Conservation (phyloP, 2,329 filamentous ascomycete species). For the Ophiocordyceps robertsii region DNA sequence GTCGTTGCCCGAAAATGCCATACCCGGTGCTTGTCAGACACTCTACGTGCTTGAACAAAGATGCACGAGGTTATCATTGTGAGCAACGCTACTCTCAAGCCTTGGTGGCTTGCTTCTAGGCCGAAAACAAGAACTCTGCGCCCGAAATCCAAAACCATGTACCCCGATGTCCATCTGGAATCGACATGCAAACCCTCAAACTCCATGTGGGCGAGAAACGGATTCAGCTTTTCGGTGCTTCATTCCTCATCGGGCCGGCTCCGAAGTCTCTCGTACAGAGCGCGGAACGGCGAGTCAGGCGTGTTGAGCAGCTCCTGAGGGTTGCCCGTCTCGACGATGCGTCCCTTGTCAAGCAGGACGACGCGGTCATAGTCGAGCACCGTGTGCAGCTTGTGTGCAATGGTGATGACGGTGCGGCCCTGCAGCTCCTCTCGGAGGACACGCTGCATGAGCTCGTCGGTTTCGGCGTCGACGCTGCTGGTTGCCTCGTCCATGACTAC, state of each 20-base stretch:
- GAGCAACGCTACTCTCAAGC: too few species aligned
- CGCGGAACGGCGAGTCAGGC: slow-evolving; percentile 4
- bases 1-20: too few species aligned
- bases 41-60: too few species aligned
- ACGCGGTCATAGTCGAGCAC: slow-evolving; percentile 39
- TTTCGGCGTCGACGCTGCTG: slow-evolving; percentile 19
- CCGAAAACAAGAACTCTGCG: too few species aligned
- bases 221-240: too few species aligned
- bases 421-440: slow-evolving; percentile 17
- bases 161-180: too few species aligned
- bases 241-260: background rate
- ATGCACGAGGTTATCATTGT: too few species aligned
- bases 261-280: slow-evolving; percentile 4
- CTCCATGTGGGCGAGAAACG: too few species aligned
- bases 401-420: slow-evolving; percentile 35
- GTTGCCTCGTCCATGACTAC: slow-evolving; percentile 26
- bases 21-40: too few species aligned
- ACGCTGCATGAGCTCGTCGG: slow-evolving; percentile 18
- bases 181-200: too few species aligned
- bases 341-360: slow-evolving; percentile 55
- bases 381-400: slow-evolving; percentile 29
- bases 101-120: too few species aligned
- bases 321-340: slow-evolving; percentile 33
- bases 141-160: too few species aligned
- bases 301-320: slow-evolving; percentile 4